A percentile compares a stretch with the other conserved stretches of the same genome.
These are phyloP conservation scores for Raddia guianensis DNA, from an alignment of 176 grass and related monocot genomes.

Conservation along the genomic window DNA sequence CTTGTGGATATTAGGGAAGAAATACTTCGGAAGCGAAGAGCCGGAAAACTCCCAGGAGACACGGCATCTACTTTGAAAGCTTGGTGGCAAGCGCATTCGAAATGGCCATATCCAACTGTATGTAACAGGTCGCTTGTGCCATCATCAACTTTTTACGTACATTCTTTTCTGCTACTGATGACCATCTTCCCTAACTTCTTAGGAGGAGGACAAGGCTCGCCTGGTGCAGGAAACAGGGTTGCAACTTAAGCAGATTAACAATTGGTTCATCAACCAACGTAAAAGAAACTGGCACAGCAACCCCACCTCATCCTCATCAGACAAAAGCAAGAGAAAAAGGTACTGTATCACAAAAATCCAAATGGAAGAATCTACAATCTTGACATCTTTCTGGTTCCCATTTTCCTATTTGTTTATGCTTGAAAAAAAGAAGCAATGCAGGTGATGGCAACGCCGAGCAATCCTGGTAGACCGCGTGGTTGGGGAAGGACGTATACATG, in stretches of 20 bases:
- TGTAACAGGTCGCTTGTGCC: not conserved
- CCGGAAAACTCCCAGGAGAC: constrained; percentile 93
- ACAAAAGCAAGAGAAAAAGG: constrained; percentile 97
- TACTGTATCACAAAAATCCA: not conserved
- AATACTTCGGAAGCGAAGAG: constrained; percentile 93
- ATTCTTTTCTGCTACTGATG: not conserved
- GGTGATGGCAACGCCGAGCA: constrained; percentile 59
- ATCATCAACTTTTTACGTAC: not conserved
- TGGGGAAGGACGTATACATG: constrained; percentile 22
- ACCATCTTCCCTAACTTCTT: constrained; percentile 2
- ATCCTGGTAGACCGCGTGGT: constrained; percentile 37
- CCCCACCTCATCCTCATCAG: constrained; percentile 57
- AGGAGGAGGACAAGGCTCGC: constrained; percentile 95
- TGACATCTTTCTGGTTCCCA: not conserved
- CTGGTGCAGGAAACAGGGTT: constrained; percentile 94
- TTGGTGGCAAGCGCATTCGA: constrained; percentile 97
- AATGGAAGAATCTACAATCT: not conserved
- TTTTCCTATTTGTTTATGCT: constrained; percentile 35
- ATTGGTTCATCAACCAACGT: constrained; percentile 99
- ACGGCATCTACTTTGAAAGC: constrained; percentile 85
- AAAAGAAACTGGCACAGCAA: constrained; percentile 99
- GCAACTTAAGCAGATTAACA: constrained; percentile 98
- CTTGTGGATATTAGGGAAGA: constrained; percentile 95
- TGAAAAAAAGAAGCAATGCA: constrained; percentile 62
- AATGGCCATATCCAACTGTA: constrained; percentile 99